A percentile compares a stretch with the other conserved stretches of the same genome.
Conservation (phyloP, 176 grass and related monocot species). For the Aegilops bicornis region DNA sequence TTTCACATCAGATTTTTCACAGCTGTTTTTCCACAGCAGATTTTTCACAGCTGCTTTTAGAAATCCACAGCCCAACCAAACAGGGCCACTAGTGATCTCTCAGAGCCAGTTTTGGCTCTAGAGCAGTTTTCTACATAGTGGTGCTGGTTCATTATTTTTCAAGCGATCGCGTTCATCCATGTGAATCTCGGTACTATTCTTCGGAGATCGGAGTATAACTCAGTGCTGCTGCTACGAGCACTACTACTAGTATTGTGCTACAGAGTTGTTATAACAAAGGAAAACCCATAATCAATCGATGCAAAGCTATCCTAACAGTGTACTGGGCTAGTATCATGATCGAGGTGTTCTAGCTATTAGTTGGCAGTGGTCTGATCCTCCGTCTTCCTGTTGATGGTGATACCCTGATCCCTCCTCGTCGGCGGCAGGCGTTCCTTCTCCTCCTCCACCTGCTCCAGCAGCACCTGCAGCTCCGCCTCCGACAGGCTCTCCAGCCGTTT, state of each 20-base stretch:
- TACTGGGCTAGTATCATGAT: neutral
- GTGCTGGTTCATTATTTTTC: too few relatives aligned
- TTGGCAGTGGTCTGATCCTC: slow-evolving; percentile 19
- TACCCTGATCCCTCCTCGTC: slow-evolving; percentile 13
- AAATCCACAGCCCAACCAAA: too few relatives aligned
- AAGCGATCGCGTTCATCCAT: neutral
- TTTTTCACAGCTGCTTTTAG: too few relatives aligned
- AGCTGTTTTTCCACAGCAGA: too few relatives aligned
- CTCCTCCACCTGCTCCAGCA: slow-evolving; percentile 95
- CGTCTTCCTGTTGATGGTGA: slow-evolving; percentile 39
- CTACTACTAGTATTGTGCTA: neutral
- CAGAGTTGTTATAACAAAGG: neutral
- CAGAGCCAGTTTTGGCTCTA: too few relatives aligned
- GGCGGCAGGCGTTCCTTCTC: slow-evolving; percentile 58
- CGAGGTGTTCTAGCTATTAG: slow-evolving; percentile 15
- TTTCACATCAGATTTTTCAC: too few relatives aligned
- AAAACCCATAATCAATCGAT: neutral
- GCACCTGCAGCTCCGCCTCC: slow-evolving; percentile 74
- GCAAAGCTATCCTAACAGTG: slow-evolving; percentile 28
- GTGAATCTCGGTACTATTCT: neutral
- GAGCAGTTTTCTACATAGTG: too few relatives aligned
- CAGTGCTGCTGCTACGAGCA: neutral
- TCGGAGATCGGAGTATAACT: neutral
- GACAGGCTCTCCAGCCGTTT: slow-evolving; percentile 89
- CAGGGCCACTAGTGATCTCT: too few relatives aligned